A percentile compares a stretch with the other conserved stretches of the same genome.
Conservation (phyloP, 495 filamentous ascomycete genomes). For the Podospora pseudopauciseta region DNA sequence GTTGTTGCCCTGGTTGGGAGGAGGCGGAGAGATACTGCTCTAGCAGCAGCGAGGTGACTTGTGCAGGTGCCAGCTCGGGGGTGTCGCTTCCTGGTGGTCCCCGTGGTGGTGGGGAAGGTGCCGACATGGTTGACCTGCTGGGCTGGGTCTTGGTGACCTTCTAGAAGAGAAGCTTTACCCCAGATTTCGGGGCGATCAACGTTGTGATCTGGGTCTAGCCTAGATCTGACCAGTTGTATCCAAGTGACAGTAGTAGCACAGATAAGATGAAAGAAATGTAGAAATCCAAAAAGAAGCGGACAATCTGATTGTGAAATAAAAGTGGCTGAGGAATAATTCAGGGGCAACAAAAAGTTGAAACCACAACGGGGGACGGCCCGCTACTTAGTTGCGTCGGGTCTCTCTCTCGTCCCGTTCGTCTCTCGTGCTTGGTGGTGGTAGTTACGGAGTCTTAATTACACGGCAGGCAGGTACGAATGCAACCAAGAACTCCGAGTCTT, state of each 20-base stretch:
- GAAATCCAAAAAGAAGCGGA: background rate
- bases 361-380: slow-evolving; percentile 3
- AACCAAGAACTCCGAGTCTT: background rate
- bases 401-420: background rate
- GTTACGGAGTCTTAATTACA: background rate
- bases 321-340: background rate
- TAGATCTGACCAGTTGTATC: background rate
- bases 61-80: background rate
- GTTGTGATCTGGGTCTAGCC: background rate
- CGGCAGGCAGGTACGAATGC: background rate
- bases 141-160: background rate
- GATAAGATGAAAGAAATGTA: background rate
- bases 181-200: background rate
- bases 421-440: background rate
- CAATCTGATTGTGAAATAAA: background rate
- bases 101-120: background rate
- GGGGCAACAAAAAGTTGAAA: background rate
- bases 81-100: background rate
- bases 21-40: background rate
- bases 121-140: background rate
- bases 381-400: background rate
- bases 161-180: background rate
- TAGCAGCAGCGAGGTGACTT: background rate
- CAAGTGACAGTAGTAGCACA: background rate
- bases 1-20: background rate